Evolutionary conservation across 177 flowering plant genomes (phyloP), one percentile per base, ranked within the genome.

Genomic region (Vitis hybrid): DNA sequence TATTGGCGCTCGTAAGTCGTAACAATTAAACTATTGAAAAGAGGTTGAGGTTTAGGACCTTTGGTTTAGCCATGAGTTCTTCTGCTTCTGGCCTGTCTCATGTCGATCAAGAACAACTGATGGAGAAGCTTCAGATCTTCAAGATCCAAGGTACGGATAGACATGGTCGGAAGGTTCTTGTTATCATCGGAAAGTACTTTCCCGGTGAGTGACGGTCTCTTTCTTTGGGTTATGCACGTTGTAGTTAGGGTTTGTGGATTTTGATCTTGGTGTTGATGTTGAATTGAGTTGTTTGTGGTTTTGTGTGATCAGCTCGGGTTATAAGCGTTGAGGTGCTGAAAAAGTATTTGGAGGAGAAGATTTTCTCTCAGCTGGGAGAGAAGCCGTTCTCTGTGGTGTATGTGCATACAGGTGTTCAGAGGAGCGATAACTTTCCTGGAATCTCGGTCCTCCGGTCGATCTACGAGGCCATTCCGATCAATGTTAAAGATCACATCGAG

Each of bases 351-450:
- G 88, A 83, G 61, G 89, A 84, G 75, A 84, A 80, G 79, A 77
- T 92, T 1, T 94, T 79, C 65, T 92, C 95, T 1, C 63, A 55
- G 61, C 67, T 92, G 11, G 86, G 56, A 11, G 78, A 65, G 14
- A 64, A 64, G 63, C 87, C 80, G 3, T 94, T 94, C 75, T 80
- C 86, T 2, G 86, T 94, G 66, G 80, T 92, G 47, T 94, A 94
- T 75, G 72, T 94, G 53, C 92, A 92, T 82, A 87, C 93, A 12
- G 84, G 65, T 2, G 97, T 90, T 33, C 76, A 87, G 13, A 71
- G 90, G 73, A 67, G 71, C 67, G 85, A 85, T n/a, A 94, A 92
- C 69, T 91, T 86, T 28, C 97, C 96, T 0, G 97, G 97, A 72
- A 82, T 92, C 73, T 85, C 89, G 3, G 78, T 83, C 64, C 68